phyloP scores from a whole-genome alignment of 345 rosid genomes.

The Dovyalis caffra region DNA sequence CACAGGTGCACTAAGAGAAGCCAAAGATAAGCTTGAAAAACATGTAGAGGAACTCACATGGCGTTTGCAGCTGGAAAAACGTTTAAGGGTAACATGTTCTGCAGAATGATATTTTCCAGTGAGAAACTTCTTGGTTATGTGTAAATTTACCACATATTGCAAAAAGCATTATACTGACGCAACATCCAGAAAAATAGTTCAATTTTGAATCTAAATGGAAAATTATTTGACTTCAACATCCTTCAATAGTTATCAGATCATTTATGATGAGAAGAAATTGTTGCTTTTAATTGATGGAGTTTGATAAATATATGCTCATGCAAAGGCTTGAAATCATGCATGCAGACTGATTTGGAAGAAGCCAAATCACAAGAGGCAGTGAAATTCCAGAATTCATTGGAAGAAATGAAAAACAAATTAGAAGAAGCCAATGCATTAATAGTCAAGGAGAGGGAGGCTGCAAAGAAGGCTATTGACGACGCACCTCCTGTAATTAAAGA shows the following conservation, averaged over 20 bases:
- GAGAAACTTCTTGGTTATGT: neutral
- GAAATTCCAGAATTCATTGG: slow-evolving; percentile 38
- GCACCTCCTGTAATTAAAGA: slow-evolving; percentile 51
- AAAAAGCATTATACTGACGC: neutral
- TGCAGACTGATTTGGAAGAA: slow-evolving; percentile 51
- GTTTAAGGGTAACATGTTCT: slow-evolving; percentile 35
- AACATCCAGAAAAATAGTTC: neutral
- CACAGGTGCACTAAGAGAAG: slow-evolving; percentile 50
- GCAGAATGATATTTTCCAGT: slow-evolving; percentile 1
- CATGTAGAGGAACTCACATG: slow-evolving; percentile 52
- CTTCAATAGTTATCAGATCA: neutral
- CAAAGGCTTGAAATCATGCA: neutral
- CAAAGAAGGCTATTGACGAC: slow-evolving; percentile 46
- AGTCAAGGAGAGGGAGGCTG: slow-evolving; percentile 38
- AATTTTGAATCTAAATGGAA: slow-evolving; percentile 7
- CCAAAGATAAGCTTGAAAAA: slow-evolving; percentile 52
- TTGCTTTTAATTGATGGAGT: neutral
- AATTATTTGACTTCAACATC: neutral
- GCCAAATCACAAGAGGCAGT: slow-evolving; percentile 43
- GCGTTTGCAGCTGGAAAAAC: slow-evolving; percentile 51
- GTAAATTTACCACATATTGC: neutral
- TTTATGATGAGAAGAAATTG: neutral
- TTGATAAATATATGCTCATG: slow-evolving; percentile 6
- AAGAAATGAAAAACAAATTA: slow-evolving; percentile 43
- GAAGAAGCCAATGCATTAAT: slow-evolving; percentile 40